A percentile compares a stretch with the other conserved stretches of the same genome.
phyloP scores from a whole-genome alignment of 768 basidiomycete genomes.

The Pleurotus eryngii region DNA sequence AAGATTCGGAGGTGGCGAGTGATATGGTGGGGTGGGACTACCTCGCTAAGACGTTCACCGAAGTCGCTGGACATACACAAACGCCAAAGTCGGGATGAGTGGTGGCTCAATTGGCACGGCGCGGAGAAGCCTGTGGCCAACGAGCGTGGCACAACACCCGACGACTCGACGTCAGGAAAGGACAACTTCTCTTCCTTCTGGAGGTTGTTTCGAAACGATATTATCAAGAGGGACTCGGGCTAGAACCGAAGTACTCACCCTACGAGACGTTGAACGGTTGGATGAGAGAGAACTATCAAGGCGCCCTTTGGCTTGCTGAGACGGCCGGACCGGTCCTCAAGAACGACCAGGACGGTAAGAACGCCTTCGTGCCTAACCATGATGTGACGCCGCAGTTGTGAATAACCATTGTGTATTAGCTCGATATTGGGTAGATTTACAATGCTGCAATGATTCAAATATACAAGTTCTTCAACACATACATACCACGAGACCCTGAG shows the following conservation, averaged over 20 bases:
- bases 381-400: slow-evolving; percentile 10
- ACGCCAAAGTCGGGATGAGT: slow-evolving; percentile 29
- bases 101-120: slow-evolving; percentile 25
- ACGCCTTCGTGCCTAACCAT: slow-evolving; percentile 20
- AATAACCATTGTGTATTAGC: background rate
- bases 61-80: slow-evolving; percentile 33
- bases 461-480: background rate
- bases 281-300: slow-evolving; percentile 34
- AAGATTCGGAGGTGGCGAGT: slow-evolving; percentile 34
- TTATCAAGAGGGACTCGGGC: slow-evolving; percentile 40
- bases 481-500: background rate
- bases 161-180: slow-evolving; percentile 27
- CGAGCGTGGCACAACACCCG: slow-evolving; percentile 20
- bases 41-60: slow-evolving; percentile 32
- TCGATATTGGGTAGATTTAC: background rate
- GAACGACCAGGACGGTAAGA: slow-evolving; percentile 29
- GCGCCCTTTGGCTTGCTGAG: slow-evolving; percentile 3
- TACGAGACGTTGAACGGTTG: slow-evolving; percentile 34
- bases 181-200: slow-evolving; percentile 44
- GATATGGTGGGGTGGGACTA: slow-evolving; percentile 35
- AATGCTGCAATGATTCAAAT: background rate
- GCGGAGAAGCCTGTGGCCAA: slow-evolving; percentile 28
- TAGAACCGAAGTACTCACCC: slow-evolving; percentile 41
- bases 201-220: slow-evolving; percentile 39
- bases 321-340: slow-evolving; percentile 23